Percentiles rank a stretch among this genome's conserved stretches.
phyloP scores from a whole-genome alignment of 148 eudicot genomes.

The Rhododendron mucronatum region DNA sequence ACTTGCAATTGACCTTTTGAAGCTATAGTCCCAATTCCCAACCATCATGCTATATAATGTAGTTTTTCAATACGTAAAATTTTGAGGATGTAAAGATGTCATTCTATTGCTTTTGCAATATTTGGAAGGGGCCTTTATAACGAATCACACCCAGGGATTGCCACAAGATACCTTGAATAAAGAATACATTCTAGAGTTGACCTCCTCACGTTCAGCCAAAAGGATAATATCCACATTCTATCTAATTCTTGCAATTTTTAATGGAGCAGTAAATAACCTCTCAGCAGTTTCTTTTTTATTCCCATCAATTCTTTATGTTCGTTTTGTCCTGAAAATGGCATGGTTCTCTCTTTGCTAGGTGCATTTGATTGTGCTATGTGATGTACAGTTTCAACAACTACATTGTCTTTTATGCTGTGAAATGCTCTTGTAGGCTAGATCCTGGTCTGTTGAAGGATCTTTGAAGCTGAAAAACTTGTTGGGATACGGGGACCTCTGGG shows the following conservation, averaged over 20 bases:
- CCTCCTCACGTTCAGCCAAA: not conserved
- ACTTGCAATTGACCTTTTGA: not conserved
- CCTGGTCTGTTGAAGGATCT: slow-evolving; percentile 78
- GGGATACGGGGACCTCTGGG: slow-evolving; percentile 91
- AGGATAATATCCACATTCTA: not conserved
- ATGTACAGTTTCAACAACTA: not conserved
- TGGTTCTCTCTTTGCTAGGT: slow-evolving; percentile 1
- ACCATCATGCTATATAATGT: not conserved
- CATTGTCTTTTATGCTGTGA: slow-evolving; percentile 3
- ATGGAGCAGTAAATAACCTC: not conserved
- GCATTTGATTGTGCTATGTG: not conserved
- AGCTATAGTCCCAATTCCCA: not conserved
- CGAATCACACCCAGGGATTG: not conserved
- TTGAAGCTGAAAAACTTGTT: slow-evolving; percentile 70
- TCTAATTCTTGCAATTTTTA: not conserved
- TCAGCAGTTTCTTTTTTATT: not conserved
- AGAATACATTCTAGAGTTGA: not conserved
- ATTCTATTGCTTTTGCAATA: not conserved
- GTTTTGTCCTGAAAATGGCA: not conserved
- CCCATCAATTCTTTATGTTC: not conserved
- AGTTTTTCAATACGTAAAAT: not conserved
- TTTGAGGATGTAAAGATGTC: not conserved
- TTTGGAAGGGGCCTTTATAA: not conserved
- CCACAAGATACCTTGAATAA: not conserved
- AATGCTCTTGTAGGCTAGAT: slow-evolving; percentile 65